A percentile compares a stretch with the other conserved stretches of the same genome.
phyloP scores from a whole-genome alignment of 2,329 filamentous ascomycete genomes.

The Aspergillus bombycis region DNA sequence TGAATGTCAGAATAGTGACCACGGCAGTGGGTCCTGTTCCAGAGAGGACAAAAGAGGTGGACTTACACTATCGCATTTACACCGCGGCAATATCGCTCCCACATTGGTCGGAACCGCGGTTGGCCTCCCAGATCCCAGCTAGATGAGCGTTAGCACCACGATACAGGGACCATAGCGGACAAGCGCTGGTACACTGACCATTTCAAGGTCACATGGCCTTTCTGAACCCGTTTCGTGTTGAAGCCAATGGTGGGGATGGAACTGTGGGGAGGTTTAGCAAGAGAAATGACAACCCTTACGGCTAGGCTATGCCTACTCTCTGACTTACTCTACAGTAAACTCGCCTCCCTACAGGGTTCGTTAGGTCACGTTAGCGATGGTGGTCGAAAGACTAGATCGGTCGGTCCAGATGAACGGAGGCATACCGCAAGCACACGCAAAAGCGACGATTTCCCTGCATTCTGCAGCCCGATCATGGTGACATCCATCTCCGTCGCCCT shows the following conservation, averaged over 20 bases:
- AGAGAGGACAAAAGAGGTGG: neutral
- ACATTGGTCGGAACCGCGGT: slow-evolving; percentile 96
- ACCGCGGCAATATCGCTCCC: slow-evolving; percentile 96
- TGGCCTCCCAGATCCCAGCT: slow-evolving; percentile 97
- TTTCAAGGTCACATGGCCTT: slow-evolving; percentile 96
- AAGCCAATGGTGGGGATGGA: slow-evolving; percentile 98
- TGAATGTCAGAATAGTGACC: slow-evolving; percentile 16
- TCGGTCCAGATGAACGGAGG: slow-evolving; percentile 19
- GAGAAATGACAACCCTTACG: slow-evolving; percentile 9
- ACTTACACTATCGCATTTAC: slow-evolving; percentile 91
- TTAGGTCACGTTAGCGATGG: slow-evolving; percentile 21
- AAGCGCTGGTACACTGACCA: slow-evolving; percentile 59
- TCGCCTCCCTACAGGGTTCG: slow-evolving; percentile 75
- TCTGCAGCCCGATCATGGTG: slow-evolving; percentile 97
- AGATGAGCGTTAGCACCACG: slow-evolving; percentile 24
- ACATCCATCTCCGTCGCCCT: slow-evolving; percentile 99
- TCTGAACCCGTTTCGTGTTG: slow-evolving; percentile 98
- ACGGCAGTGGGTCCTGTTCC: neutral
- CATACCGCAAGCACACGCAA: slow-evolving; percentile 93
- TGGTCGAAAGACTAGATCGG: slow-evolving; percentile 16
- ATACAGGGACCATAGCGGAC: slow-evolving; percentile 6
- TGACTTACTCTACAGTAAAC: slow-evolving; percentile 94
- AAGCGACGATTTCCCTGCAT: slow-evolving; percentile 95
- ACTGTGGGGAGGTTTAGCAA: slow-evolving; percentile 56
- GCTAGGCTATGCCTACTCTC: slow-evolving; percentile 13